A percentile compares a stretch with the other conserved stretches of the same genome.
These are phyloP conservation scores for Olyra latifolia DNA, from an alignment of 176 grass and related monocot genomes.

Conservation along the genomic window DNA sequence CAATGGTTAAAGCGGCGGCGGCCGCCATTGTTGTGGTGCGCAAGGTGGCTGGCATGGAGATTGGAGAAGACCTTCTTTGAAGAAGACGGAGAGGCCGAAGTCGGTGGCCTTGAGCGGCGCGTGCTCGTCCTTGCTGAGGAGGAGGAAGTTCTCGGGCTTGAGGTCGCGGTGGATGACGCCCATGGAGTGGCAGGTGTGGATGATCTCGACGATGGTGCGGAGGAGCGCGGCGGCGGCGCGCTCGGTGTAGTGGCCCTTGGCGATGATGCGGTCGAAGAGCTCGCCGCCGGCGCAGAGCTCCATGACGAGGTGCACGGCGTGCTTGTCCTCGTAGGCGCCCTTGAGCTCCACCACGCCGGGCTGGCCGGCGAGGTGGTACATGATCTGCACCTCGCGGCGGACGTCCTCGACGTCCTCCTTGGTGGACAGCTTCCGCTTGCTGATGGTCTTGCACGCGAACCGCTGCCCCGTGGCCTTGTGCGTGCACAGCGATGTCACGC, in stretches of 20 bases:
- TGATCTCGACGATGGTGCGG: conserved; percentile 79
- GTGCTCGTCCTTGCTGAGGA: conserved; percentile 70
- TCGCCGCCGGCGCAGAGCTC: conserved; percentile 87
- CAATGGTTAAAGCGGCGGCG: background rate
- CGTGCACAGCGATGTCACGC: conserved; percentile 85
- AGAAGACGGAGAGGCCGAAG: conserved; percentile 83
- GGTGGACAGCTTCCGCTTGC: conserved; percentile 74
- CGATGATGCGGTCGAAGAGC: conserved; percentile 95
- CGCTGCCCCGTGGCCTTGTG: conserved; percentile 71
- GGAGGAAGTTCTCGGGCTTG: conserved; percentile 93
- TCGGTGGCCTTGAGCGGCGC: conserved; percentile 86
- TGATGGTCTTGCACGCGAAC: conserved; percentile 89
- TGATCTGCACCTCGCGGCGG: conserved; percentile 90
- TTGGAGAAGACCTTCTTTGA: conserved; percentile 56
- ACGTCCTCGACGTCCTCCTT: conserved; percentile 98
- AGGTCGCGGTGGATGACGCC: conserved; percentile 90
- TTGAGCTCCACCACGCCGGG: conserved; percentile 86
- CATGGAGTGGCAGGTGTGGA: conserved; percentile 95
- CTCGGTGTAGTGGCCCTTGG: conserved; percentile 86
- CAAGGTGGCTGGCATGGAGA: no score
- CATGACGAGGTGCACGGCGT: conserved; percentile 81
- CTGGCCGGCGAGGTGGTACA: conserved; percentile 92
- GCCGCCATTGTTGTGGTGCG: background rate
- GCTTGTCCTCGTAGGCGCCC: conserved; percentile 88
- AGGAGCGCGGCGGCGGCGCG: conserved; percentile 63